Evolutionary conservation across 2,329 filamentous ascomycete genomes (phyloP).

Genomic region (Venturiaceae sp.): DNA sequence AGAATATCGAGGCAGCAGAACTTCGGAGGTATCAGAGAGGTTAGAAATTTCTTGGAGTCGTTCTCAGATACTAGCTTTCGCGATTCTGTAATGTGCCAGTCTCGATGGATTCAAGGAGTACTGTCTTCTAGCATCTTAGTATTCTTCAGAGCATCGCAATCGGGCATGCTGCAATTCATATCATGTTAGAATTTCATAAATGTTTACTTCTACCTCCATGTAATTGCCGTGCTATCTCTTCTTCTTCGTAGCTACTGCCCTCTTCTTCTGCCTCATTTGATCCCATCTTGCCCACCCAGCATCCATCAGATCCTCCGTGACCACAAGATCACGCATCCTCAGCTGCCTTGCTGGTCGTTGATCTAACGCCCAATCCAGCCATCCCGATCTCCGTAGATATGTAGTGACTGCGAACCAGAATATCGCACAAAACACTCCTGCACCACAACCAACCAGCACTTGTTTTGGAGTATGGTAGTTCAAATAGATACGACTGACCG

Average conservation of each 20-base stretch:
- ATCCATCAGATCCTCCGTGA: slow-evolving; percentile 81
- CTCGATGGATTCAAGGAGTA: no score
- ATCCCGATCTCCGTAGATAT: slow-evolving; percentile 55
- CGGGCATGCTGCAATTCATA: neutral
- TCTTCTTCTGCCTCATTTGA: slow-evolving; percentile 34
- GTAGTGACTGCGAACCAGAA: slow-evolving; percentile 70
- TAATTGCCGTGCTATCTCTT: slow-evolving; percentile 8
- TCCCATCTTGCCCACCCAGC: slow-evolving; percentile 94
- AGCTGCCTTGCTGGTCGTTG: slow-evolving; percentile 54
- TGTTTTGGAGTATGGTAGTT: slow-evolving; percentile 87
- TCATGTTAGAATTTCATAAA: neutral
- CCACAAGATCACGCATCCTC: slow-evolving; percentile 71
- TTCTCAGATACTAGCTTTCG: no score
- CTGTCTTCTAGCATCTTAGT: no score
- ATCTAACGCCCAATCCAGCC: slow-evolving; percentile 64
- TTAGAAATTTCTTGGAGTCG: neutral
- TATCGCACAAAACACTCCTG: slow-evolving; percentile 61
- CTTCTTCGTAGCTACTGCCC: slow-evolving; percentile 23
- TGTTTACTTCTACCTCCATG: neutral
- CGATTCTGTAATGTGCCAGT: no score
- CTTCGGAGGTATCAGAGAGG: neutral
- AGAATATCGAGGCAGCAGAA: no score
- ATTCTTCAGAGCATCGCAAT: no score
- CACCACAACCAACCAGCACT: slow-evolving; percentile 68
- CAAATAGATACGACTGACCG: slow-evolving; percentile 78